Evolutionary conservation across 208 protist genomes (phyloP), one percentile per base, ranked within the genome.

Genomic region (Blastocrithidia nonstop): DNA sequence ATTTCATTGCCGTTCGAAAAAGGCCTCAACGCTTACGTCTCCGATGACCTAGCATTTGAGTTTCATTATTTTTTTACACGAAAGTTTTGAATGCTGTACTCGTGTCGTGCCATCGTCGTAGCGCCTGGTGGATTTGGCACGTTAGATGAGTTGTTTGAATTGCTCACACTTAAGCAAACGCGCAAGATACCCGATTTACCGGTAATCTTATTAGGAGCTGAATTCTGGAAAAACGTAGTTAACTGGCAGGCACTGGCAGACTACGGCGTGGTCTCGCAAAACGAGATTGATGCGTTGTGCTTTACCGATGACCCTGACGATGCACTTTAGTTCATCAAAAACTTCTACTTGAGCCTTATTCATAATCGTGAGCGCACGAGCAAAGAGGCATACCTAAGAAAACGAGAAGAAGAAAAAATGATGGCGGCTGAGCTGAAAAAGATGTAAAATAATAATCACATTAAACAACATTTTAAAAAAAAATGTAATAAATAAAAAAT

Each of bases 21-120:
- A 50, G 88, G 88, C 0, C 67, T 95, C 29, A 95, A 95, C 50
- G 57, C 47, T 6, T 87, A 86, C 51, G 86, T 95, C 28, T 75
- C 72, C 1, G 24, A 70, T 11, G 75, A 72, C n/a, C 66, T 95
- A 13, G 86, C 81, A 4, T 95, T 95, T 50, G 78, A 89, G 61
- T 95, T 93, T 54, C 88, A 95, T 70, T 95, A 95, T 74, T 95
- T 95, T 63, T 95, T 95, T 54, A 92, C 88, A 2, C 81, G 88
- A 25, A 95, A 95, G 65, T 95, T 73, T 53, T 95, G 85, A 84
- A 95, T 95, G 88, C 90, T 92, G 77, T 94, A 94, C 71, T 85
- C 77, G 3, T 87, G 77, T 61, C 72, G 86, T 38, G 85, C 78
- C 24, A 79, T 95, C 45, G 58, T 95, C 48, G 57, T 90, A 24